Percentiles rank a stretch among this genome's conserved stretches.
Evolutionary conservation across 305 asterid genomes (phyloP).

Genomic region (Striga hermonthica): DNA sequence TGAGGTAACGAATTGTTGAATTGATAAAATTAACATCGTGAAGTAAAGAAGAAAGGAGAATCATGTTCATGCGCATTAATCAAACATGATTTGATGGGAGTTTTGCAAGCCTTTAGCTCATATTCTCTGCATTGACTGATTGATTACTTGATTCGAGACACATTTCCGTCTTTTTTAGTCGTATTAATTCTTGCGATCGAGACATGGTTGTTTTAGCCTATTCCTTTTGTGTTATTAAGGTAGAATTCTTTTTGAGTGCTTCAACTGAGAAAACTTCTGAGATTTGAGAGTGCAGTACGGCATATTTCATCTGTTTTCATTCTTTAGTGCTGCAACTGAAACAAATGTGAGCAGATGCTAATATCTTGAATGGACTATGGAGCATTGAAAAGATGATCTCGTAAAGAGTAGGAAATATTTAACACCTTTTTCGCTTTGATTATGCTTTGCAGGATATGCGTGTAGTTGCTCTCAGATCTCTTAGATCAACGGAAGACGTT

Average conservation of each 20-base stretch:
- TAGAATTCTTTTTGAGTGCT: too few species aligned
- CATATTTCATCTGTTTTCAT: conserved; percentile 1
- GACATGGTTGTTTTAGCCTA: too few species aligned
- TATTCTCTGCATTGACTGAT: conserved; percentile 9
- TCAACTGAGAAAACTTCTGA: too few species aligned
- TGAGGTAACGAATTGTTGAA: conserved; percentile 14
- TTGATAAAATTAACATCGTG: conserved; percentile 13
- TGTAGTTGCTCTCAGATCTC: conserved; percentile 55
- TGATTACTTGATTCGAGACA: not conserved
- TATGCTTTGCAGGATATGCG: conserved; percentile 50
- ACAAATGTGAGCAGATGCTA: conserved; percentile 4
- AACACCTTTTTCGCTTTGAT: too few species aligned
- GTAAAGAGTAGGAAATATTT: too few species aligned
- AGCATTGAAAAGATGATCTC: not conserved
- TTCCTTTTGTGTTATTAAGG: too few species aligned
- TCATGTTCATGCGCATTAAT: conserved; percentile 6
- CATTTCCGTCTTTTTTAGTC: not conserved
- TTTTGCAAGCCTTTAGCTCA: not conserved
- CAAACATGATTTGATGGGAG: conserved; percentile 10
- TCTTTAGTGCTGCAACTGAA: conserved; percentile 14
- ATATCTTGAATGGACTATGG: not conserved
- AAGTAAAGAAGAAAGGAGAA: not conserved
- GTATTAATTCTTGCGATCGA: too few species aligned
- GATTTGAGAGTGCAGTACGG: too few species aligned
- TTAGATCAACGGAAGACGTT: conserved; percentile 65